These are phyloP conservation scores for Plenodomus lindquistii DNA, from an alignment of 2,329 filamentous ascomycete genomes.

Conservation along the genomic window DNA sequence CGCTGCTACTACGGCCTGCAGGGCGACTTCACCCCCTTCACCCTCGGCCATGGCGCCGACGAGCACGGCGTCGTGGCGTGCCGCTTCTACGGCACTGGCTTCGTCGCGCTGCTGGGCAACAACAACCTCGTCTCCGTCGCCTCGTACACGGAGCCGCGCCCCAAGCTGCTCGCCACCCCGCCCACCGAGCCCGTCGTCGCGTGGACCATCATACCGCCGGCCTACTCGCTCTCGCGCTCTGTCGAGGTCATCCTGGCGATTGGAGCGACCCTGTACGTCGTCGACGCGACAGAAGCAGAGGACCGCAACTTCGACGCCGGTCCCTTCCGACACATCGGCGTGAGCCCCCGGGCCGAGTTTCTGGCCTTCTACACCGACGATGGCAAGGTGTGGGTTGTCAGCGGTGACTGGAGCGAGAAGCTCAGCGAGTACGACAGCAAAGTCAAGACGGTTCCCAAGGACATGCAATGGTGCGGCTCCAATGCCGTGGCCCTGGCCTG, in stretches of 20 bases:
- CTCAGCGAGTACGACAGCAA: conserved; percentile 90
- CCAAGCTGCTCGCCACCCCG: conserved; percentile 75
- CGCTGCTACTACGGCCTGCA: conserved; percentile 90
- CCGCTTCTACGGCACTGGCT: conserved; percentile 88
- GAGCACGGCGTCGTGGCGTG: conserved; percentile 87
- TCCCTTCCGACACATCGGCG: conserved; percentile 85
- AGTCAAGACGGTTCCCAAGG: conserved; percentile 81
- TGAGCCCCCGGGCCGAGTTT: conserved; percentile 88
- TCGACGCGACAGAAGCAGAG: conserved; percentile 87
- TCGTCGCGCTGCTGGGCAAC: conserved; percentile 88
- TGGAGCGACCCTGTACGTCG: conserved; percentile 78
- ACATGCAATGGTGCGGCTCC: conserved; percentile 94
- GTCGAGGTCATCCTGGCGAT: conserved; percentile 92
- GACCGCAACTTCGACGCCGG: conserved; percentile 90
- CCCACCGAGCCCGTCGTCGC: conserved; percentile 80
- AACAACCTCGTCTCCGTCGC: conserved; percentile 86
- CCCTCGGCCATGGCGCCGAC: conserved; percentile 83
- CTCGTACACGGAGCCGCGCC: conserved; percentile 86
- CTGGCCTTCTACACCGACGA: conserved; percentile 85
- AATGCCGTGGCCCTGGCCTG: conserved; percentile 92
- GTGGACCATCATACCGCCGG: conserved; percentile 87
- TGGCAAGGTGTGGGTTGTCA: conserved; percentile 87
- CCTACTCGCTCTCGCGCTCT: conserved; percentile 85
- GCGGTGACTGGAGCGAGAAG: conserved; percentile 90
- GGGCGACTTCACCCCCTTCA: conserved; percentile 93